Evolutionary conservation across 2,329 filamentous ascomycete species (phyloP).

Genomic region (Apiospora kogelbergensis): DNA sequence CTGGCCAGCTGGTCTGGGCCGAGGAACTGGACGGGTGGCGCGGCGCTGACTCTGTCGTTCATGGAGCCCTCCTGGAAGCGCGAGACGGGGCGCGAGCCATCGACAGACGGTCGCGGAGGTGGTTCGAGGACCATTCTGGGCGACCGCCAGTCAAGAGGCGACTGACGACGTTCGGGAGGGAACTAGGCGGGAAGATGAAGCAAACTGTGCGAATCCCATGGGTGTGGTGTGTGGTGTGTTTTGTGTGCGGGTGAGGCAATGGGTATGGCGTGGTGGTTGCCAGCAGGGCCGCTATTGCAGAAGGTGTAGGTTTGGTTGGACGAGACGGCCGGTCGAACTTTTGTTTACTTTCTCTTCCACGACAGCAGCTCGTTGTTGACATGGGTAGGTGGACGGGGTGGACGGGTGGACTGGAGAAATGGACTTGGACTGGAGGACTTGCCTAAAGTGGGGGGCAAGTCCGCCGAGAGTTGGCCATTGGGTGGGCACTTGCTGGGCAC

Average conservation of each 20-base stretch:
- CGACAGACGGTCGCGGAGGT: neutral
- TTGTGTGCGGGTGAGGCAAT: too few relatives aligned
- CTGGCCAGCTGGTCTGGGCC: constrained; percentile 33
- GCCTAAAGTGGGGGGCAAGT: neutral
- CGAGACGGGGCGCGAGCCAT: constrained; percentile 17
- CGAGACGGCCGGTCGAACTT: neutral
- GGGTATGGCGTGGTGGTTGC: neutral
- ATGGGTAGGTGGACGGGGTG: neutral
- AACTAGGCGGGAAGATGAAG: neutral
- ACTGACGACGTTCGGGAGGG: constrained; percentile 7
- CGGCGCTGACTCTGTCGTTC: constrained; percentile 74
- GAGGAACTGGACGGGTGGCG: constrained; percentile 68
- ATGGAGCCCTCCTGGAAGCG: constrained; percentile 80
- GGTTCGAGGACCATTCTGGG: constrained; percentile 25
- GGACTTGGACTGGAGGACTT: too few relatives aligned
- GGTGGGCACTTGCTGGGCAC: neutral
- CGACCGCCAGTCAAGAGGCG: constrained; percentile 21
- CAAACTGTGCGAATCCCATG: neutral
- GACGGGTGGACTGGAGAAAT: too few relatives aligned
- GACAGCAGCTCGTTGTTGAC: neutral
- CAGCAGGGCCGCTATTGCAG: neutral
- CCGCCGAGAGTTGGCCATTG: neutral
- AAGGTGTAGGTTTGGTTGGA: neutral
- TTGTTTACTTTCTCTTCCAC: neutral
- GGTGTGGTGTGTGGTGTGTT: neutral